Evolutionary conservation across 768 basidiomycete species (phyloP).

Genomic region (Chalciporus pseudorubinellus): DNA sequence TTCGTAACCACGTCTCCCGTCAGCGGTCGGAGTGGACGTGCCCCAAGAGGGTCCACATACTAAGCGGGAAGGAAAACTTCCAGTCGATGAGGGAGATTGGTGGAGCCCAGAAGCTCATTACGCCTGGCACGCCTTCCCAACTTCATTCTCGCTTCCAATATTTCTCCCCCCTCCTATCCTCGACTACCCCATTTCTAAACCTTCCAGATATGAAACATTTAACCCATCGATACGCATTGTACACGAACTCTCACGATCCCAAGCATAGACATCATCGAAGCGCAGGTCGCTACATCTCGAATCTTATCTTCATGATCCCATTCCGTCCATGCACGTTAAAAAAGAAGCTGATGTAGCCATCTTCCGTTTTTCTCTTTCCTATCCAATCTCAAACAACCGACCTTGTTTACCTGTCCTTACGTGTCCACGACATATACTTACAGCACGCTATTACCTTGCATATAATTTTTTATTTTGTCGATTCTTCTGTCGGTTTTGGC

Average conservation of each 20-base stretch:
- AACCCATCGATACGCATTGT: constrained; percentile 28
- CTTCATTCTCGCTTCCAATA: constrained; percentile 11
- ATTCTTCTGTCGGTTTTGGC: neutral
- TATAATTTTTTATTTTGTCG: neutral
- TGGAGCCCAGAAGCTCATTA: neutral
- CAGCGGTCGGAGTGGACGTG: constrained; percentile 21
- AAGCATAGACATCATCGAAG: constrained; percentile 25
- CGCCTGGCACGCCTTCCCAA: neutral
- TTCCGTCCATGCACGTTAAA: neutral
- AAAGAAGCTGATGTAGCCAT: neutral
- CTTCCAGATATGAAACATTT: constrained; percentile 20
- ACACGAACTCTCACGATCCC: constrained; percentile 25
- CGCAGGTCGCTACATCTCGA: neutral
- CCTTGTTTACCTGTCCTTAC: neutral
- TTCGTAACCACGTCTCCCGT: constrained; percentile 27
- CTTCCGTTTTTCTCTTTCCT: neutral
- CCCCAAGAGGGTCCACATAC: constrained; percentile 25
- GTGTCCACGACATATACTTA: neutral
- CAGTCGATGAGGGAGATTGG: constrained; percentile 9
- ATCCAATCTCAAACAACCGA: neutral
- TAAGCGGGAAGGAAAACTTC: constrained; percentile 10
- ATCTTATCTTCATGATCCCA: neutral
- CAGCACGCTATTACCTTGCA: neutral
- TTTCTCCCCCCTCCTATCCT: constrained; percentile 5
- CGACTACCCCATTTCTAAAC: constrained; percentile 3